Evolutionary conservation across 768 basidiomycete species (phyloP), one percentile per base, ranked within the genome.

Genomic region (Tylopilus balloui): DNA sequence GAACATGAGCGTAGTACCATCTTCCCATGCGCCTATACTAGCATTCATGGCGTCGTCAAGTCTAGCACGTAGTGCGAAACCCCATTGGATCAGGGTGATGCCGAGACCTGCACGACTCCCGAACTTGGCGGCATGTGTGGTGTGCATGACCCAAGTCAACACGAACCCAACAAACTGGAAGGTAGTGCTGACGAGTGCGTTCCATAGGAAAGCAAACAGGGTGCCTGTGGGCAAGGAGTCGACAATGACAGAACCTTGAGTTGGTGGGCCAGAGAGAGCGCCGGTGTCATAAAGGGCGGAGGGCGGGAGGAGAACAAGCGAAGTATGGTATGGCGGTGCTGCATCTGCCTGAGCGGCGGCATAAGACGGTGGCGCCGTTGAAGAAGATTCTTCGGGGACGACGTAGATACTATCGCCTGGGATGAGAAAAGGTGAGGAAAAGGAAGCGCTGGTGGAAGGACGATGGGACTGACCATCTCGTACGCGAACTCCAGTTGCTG

Each of bases 281-380:
- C 80, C 83, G 29, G 60, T 21, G 17, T 64, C 55, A 14, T 57
- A 63, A 15, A 54, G 29, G 11, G 47, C 36, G 10, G 56, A 53
- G 4, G 67, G 56, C 9, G 94, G 92, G 7, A 94, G 84, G 64
- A 97, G 90, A n/a, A 98, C 81, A 3, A 92, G 94, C 2, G 92
- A 96, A 57, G 97, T 95, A 83, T 92, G 97, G 69, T 99, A 99
- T 1, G 93, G 89, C 4, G 96, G 96, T 7, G 92, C 93, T n/a
- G 92, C 83, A 68, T 99, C 96, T 14, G 88, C 84, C 63, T 94
- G 85, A 10, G 96, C 96, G 25, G 83, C 77, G 13, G 90, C 85
- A 66, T 99, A 98, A 8, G 94, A 88, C 1, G 96, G 96, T 5
- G 94, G 92, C 0, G 85, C 83, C 50, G 94, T 86, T 49, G 86